Evolutionary conservation across 192 early-diverging fungal species (phyloP).

Genomic region (Backusella parvicylindrica): DNA sequence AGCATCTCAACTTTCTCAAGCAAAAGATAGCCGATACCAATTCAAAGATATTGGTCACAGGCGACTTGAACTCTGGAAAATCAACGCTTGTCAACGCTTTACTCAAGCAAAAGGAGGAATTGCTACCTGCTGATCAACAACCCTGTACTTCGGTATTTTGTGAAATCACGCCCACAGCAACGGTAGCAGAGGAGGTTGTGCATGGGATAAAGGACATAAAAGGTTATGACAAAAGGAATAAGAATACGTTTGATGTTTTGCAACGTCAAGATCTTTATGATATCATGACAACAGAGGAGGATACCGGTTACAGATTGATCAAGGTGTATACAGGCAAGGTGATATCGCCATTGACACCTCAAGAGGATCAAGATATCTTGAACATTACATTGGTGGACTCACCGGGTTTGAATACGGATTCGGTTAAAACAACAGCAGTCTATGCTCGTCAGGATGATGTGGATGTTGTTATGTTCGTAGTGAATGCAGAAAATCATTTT

Average conservation of each 20-base stretch:
- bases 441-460: constrained; percentile 97
- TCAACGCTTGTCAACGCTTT: constrained; percentile 94
- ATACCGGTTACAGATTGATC: constrained; percentile 79
- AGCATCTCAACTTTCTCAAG: constrained; percentile 76
- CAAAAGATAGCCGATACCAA: constrained; percentile 81
- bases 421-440: constrained; percentile 90
- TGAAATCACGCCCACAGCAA: constrained; percentile 86
- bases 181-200: constrained; percentile 75
- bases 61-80: constrained; percentile 97
- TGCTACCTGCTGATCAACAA: constrained; percentile 94
- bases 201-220: constrained; percentile 76
- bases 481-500: constrained; percentile 99
- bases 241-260: constrained; percentile 63
- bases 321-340: constrained; percentile 51
- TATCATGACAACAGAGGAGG: constrained; percentile 76
- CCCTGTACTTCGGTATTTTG: constrained; percentile 94
- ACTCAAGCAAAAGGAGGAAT: constrained; percentile 61
- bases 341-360: constrained; percentile 77
- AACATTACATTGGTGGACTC: constrained; percentile 96
- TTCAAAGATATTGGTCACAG: constrained; percentile 92
- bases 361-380: constrained; percentile 45
- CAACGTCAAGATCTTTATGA: constrained; percentile 70
- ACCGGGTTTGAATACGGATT: constrained; percentile 95
- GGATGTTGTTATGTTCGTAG: constrained; percentile 97
- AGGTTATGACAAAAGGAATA: constrained; percentile 62